phyloP scores from a whole-genome alignment of 768 basidiomycete species.

The Pulveroboletus sp. region DNA sequence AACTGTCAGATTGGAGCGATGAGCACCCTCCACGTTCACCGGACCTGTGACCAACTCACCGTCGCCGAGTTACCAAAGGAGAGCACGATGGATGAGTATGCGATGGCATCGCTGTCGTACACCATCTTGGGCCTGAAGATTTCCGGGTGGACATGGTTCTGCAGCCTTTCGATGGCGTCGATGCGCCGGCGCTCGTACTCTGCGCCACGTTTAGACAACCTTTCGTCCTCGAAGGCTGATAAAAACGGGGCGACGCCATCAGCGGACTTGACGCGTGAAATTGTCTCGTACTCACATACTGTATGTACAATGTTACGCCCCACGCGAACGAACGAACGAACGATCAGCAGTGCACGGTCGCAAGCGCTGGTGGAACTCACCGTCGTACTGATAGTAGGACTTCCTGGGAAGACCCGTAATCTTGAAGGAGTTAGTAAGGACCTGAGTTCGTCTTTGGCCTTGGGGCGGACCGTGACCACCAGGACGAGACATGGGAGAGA shows the following conservation, averaged over 20 bases:
- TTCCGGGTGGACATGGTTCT: constrained; percentile 31
- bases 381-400: constrained; percentile 31
- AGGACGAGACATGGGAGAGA: constrained; percentile 18
- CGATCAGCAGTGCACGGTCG: constrained; percentile 2
- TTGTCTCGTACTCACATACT: constrained; percentile 26
- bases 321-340: constrained; percentile 7
- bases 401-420: constrained; percentile 26
- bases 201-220: background rate
- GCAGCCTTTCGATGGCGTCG: constrained; percentile 34
- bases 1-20: constrained; percentile 27
- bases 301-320: background rate
- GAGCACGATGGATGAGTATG: constrained; percentile 36
- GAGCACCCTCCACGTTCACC: background rate
- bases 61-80: constrained; percentile 29
- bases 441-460: constrained; percentile 18
- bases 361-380: constrained; percentile 17
- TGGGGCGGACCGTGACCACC: constrained; percentile 17
- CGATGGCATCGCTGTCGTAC: constrained; percentile 44
- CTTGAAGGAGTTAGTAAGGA: constrained; percentile 33
- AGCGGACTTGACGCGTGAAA: background rate
- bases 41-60: constrained; percentile 19
- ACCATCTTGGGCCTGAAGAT: constrained; percentile 42
- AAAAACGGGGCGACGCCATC: background rate
- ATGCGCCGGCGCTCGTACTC: constrained; percentile 22
- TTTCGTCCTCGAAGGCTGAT: constrained; percentile 19